These are phyloP conservation scores for Trichoderma sp. DNA, from an alignment of 2,329 filamentous ascomycete genomes.

Conservation along the genomic window DNA sequence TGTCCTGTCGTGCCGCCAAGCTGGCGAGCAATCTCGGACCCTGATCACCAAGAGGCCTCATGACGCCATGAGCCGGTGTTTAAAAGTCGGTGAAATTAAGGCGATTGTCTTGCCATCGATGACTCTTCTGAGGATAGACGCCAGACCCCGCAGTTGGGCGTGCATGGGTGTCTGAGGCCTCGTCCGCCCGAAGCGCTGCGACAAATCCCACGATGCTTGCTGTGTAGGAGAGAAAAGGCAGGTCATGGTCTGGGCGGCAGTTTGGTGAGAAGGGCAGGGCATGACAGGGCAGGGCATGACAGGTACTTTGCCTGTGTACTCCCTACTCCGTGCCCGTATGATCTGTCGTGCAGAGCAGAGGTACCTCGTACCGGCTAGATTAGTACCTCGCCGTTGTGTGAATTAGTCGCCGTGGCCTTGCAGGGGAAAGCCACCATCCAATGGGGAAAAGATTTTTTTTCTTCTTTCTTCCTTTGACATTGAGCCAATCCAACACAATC, in stretches of 20 bases:
- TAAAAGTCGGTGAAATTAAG: conserved; percentile 21
- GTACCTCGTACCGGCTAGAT: background rate
- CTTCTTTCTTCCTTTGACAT: background rate
- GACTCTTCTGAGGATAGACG: conserved; percentile 16
- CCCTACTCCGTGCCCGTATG: too few relatives aligned
- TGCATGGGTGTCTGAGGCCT: conserved; percentile 15
- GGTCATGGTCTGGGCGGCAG: background rate
- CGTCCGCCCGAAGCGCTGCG: conserved; percentile 16
- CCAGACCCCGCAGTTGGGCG: conserved; percentile 21
- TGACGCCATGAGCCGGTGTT: conserved; percentile 4
- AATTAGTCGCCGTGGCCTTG: background rate
- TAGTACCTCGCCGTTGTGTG: background rate
- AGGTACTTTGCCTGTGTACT: background rate
- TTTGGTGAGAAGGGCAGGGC: background rate
- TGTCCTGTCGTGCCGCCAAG: conserved; percentile 18
- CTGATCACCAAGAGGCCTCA: conserved; percentile 15
- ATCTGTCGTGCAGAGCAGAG: background rate
- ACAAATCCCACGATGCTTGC: conserved; percentile 12
- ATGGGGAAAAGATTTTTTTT: background rate
- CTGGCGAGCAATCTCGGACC: background rate
- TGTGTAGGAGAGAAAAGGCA: background rate
- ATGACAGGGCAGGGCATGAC: background rate
- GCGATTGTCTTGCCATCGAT: conserved; percentile 2
- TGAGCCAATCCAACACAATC: background rate
- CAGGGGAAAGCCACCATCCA: background rate